phyloP scores from a whole-genome alignment of 2,329 filamentous ascomycete genomes.

The Cercospora berteroae region DNA sequence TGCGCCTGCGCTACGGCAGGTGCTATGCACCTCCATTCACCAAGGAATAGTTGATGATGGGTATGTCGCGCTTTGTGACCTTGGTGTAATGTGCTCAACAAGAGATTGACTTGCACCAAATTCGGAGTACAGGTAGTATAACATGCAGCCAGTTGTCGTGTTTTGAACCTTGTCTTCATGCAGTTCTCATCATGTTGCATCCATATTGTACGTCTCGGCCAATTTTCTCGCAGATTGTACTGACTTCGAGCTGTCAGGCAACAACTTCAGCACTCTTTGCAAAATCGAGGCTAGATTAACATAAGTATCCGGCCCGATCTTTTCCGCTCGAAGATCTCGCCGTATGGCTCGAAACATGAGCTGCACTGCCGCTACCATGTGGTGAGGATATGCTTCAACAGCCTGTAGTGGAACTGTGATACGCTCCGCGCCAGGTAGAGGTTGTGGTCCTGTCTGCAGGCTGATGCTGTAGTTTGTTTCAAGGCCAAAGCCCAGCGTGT shows the following conservation, averaged over 20 bases:
- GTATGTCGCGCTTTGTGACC: background rate
- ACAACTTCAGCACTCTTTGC: background rate
- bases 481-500: constrained; percentile 12
- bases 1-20: background rate
- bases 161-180: background rate
- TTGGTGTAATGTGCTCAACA: background rate
- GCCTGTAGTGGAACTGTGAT: constrained; percentile 9
- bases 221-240: constrained; percentile 13
- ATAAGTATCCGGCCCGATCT: constrained; percentile 6
- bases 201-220: background rate
- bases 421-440: background rate
- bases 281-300: constrained; percentile 5
- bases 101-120: background rate
- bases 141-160: background rate
- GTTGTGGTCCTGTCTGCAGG: background rate
- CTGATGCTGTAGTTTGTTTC: constrained; percentile 12
- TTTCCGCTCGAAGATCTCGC: constrained; percentile 9
- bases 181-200: background rate
- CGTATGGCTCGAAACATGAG: constrained; percentile 19
- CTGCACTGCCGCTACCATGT: constrained; percentile 13
- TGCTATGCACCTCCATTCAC: background rate
- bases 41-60: background rate
- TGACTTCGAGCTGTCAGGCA: constrained; percentile 16
- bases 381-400: constrained; percentile 18
- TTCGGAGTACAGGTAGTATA: background rate